Conservation (phyloP, 2,329 filamentous ascomycete species). For the Atkinsonella texensis region DNA sequence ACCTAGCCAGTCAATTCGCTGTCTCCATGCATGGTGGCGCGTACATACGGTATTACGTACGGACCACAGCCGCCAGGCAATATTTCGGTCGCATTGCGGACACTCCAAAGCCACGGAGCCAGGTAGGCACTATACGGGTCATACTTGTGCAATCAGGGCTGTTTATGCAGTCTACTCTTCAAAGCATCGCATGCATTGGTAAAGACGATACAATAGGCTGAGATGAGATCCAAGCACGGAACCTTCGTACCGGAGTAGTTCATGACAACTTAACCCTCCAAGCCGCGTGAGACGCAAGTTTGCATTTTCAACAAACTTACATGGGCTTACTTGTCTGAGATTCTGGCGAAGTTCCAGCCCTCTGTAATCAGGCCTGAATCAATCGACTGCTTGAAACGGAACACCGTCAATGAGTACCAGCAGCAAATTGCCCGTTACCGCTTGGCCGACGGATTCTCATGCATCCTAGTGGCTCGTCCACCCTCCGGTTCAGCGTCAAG, state of each 20-base stretch:
- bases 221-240: no score
- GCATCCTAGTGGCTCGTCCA: constrained; percentile 15
- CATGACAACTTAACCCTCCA: neutral
- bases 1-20: neutral
- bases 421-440: neutral
- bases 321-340: no score
- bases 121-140: no score
- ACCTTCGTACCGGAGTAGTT: neutral
- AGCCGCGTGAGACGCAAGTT: no score
- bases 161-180: no score
- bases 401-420: neutral
- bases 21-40: neutral
- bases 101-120: neutral
- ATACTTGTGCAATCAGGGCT: no score
- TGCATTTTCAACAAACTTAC: no score
- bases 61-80: no score
- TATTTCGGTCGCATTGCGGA: neutral
- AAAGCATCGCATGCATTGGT: no score
- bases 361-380: neutral
- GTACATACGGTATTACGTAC: neutral
- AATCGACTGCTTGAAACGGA: neutral
- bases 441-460: constrained; percentile 13
- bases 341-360: no score
- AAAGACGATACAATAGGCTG: no score
- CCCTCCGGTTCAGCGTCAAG: constrained; percentile 19